Evolutionary conservation across 106 monocot genomes (phyloP).

Genomic region (Dioscorea dumetorum): DNA sequence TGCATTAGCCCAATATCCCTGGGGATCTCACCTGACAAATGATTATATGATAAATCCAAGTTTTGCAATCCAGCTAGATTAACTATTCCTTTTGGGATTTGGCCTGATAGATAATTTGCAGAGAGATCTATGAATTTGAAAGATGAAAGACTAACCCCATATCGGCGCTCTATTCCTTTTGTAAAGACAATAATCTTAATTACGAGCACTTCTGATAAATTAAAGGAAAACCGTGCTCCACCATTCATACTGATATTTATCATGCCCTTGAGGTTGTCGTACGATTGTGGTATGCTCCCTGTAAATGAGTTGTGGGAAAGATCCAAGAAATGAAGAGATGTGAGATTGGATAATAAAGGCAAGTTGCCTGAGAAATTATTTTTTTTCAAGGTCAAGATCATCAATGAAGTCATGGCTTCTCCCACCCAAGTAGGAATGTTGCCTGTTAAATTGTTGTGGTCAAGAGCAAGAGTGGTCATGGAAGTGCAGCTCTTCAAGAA

Average conservation of each 20-base stretch:
- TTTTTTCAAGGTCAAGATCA: not conserved
- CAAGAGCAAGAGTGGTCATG: not conserved
- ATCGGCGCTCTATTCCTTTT: not conserved
- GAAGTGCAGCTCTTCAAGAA: conserved; percentile 10
- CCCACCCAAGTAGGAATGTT: not conserved
- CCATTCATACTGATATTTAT: not conserved
- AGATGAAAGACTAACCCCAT: not conserved
- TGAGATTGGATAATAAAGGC: not conserved
- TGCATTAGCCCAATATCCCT: not conserved
- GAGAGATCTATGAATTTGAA: not conserved
- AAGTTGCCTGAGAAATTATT: not conserved
- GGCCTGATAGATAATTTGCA: not conserved
- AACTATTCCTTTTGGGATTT: not conserved
- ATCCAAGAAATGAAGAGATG: not conserved
- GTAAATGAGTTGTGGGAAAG: not conserved
- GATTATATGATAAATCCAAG: not conserved
- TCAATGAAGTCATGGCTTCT: not conserved
- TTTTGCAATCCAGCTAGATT: not conserved
- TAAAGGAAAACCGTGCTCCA: not conserved
- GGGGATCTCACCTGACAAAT: not conserved
- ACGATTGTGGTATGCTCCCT: not conserved
- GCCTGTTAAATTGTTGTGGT: not conserved
- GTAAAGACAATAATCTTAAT: not conserved
- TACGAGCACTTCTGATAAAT: not conserved
- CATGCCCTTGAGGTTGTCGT: not conserved